Base-by-base conservation (phyloP, 2,329 filamentous ascomycete genomes). In the Beauveria caledonica region DNA sequence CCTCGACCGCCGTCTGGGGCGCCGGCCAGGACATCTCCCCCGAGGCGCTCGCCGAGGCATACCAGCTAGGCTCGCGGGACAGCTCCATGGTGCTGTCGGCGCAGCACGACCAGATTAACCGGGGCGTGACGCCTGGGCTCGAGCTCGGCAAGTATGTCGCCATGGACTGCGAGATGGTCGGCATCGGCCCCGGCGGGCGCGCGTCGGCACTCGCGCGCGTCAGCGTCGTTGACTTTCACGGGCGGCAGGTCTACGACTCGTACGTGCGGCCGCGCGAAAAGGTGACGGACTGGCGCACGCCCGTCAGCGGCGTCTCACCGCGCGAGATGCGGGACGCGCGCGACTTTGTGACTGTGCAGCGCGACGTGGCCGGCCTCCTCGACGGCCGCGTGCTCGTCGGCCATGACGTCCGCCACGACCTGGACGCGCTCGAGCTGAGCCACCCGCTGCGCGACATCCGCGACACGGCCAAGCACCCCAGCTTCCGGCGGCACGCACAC, bases 81-180 rank as follows among this genome's bases (percentile, higher is more conserved):
- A 77, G 77, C 64, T 79, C 82, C 2, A 67, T 72, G 66, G 73
- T 80, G 62, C 74, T 84, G 29, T 72, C 74, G 17, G 72, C 77
- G 11, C 72, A 71, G 25, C 73, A 80, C 44, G 79, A 80, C 54
- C 80, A 78, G 49, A 76, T 86, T 63, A 90, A 90, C 68, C 81
- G 84, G 49, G 88, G 88, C 1, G 76, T 85, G 3, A 80, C 83
- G 1, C 72, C 77, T 25, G 83, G 80, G 6, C 75, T 88, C 40
- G 84, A 91, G 58, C 77, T 92, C 21, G 94, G 93, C 56, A 96
- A 94, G 79, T 99, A 96, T 72, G 77, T 99, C 46, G 89, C 90
- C 21, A 84, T 99, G 51, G 94, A 99, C 77, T 99, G 94, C 73
- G 94, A 99, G 76, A 99, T 99, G 94, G 94, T 99, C 27, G 94